phyloP scores from a whole-genome alignment of 129 eudicot species.

The Saposhnikovia divaricata region DNA sequence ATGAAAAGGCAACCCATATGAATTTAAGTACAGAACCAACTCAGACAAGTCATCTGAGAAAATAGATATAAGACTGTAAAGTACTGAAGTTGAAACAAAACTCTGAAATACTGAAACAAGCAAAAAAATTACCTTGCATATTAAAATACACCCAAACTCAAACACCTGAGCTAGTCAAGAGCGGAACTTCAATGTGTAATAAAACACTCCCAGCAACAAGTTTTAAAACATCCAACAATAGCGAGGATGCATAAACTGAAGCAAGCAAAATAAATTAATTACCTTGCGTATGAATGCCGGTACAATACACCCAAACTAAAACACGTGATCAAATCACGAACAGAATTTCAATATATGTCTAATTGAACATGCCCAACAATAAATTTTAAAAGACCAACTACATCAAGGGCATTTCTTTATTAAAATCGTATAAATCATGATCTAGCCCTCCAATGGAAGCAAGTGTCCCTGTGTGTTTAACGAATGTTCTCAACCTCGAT shows the following conservation, averaged over 20 bases:
- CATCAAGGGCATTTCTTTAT: not conserved
- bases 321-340: not conserved
- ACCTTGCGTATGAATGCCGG: not conserved
- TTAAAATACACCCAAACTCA: not conserved
- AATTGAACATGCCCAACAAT: not conserved
- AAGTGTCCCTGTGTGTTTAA: not conserved
- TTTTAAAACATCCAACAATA: too few species aligned
- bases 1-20: too few species aligned
- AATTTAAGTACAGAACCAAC: too few species aligned
- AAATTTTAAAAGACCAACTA: too few species aligned
- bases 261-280: not conserved
- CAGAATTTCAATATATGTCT: not conserved
- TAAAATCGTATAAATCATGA: too few species aligned
- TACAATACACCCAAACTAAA: not conserved
- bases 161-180: too few species aligned
- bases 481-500: not conserved
- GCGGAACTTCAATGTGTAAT: too few species aligned
- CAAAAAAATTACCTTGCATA: not conserved
- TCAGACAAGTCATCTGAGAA: too few species aligned
- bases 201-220: too few species aligned
- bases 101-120: not conserved
- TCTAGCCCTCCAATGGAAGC: not conserved
- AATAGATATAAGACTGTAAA: too few species aligned
- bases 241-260: too few species aligned
- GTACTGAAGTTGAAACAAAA: too few species aligned